These are phyloP conservation scores for Quercus tomentella DNA, from an alignment of 331 rosid genomes.

Conservation along the genomic window DNA sequence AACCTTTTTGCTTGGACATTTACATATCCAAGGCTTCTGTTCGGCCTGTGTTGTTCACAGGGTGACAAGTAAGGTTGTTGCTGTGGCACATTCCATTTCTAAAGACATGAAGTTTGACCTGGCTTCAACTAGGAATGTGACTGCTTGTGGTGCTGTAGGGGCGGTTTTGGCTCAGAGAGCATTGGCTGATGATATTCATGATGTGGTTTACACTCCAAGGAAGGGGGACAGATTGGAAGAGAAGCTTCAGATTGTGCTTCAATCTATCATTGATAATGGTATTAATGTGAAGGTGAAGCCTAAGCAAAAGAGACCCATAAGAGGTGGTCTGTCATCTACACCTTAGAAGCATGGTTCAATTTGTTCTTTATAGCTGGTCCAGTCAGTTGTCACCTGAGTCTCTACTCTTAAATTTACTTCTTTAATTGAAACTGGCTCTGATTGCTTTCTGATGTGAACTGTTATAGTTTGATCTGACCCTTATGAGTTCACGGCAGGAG, in stretches of 20 bases:
- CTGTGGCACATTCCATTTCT: slow-evolving; percentile 87
- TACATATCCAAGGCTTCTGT: slow-evolving; percentile 78
- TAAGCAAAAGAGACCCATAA: slow-evolving; percentile 34
- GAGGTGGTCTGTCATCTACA: no score
- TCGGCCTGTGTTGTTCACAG: slow-evolving; percentile 78
- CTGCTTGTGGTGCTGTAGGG: slow-evolving; percentile 84
- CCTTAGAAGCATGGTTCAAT: no score
- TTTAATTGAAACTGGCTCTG: not conserved
- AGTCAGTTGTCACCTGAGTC: not conserved
- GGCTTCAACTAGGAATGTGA: slow-evolving; percentile 57
- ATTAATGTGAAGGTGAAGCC: slow-evolving; percentile 44
- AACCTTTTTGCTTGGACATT: slow-evolving; percentile 81
- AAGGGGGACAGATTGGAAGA: slow-evolving; percentile 65
- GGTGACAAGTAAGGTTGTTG: slow-evolving; percentile 78
- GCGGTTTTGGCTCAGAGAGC: slow-evolving; percentile 77
- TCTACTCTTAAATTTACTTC: not conserved
- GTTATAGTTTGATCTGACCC: not conserved
- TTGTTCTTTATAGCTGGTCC: no score
- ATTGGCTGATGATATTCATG: slow-evolving; percentile 63
- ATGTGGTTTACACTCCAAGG: slow-evolving; percentile 53
- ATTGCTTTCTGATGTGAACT: not conserved
- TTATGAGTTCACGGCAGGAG: not conserved
- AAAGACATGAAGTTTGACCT: slow-evolving; percentile 77
- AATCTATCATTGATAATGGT: slow-evolving; percentile 43
- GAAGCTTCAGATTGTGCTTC: slow-evolving; percentile 45